phyloP scores from a whole-genome alignment of 331 rosid genomes.

The Malus hybrid region DNA sequence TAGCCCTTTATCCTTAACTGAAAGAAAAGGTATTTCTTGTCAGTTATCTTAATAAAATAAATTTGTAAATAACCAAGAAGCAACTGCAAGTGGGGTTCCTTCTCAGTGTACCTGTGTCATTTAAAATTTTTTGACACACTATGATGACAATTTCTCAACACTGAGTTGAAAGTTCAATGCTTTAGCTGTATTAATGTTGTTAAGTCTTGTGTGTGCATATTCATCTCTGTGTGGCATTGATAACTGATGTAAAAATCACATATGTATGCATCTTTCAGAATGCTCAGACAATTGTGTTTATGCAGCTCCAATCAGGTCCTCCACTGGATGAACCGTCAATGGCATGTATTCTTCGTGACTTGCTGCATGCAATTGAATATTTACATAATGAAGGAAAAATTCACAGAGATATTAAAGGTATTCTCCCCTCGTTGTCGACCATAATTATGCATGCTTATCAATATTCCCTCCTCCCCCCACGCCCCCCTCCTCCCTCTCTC shows the following conservation, averaged over 20 bases:
- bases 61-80: background rate
- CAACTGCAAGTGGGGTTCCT: background rate
- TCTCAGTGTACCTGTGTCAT: background rate
- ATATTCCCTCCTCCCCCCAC: background rate
- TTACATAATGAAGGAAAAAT: conserved; percentile 92
- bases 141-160: background rate
- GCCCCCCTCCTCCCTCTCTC: too few relatives aligned
- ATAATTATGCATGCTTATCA: background rate
- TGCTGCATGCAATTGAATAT: conserved; percentile 93
- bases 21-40: background rate
- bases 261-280: background rate
- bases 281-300: conserved; percentile 22
- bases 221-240: background rate
- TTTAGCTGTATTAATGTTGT: background rate
- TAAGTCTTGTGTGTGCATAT: background rate
- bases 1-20: background rate
- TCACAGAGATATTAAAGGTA: conserved; percentile 97
- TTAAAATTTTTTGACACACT: background rate
- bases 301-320: conserved; percentile 92
- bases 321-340: conserved; percentile 95
- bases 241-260: background rate
- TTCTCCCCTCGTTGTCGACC: background rate
- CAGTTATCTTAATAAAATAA: background rate
- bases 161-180: background rate
- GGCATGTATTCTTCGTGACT: conserved; percentile 87